Evolutionary conservation across 371 early-diverging fungal genomes (phyloP).

Genomic region (Dinochytrium kinnereticum): DNA sequence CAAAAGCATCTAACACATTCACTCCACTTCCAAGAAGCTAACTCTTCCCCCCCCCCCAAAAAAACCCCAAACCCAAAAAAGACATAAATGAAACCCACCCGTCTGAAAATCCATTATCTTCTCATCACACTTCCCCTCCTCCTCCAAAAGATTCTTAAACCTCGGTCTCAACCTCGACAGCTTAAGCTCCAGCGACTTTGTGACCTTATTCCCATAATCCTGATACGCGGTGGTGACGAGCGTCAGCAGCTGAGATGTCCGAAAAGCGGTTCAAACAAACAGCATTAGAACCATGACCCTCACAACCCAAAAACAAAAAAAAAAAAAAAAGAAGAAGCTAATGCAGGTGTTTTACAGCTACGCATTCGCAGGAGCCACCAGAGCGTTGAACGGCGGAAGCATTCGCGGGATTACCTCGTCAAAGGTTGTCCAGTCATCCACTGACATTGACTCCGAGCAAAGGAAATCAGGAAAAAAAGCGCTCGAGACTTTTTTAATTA

Average conservation of each 20-base stretch:
- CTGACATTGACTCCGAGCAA: too few relatives aligned
- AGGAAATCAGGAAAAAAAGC: too few relatives aligned
- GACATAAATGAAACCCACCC: constrained; percentile 16
- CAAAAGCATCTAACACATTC: neutral
- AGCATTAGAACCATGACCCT: neutral
- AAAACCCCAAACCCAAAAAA: neutral
- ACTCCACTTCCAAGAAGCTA: neutral
- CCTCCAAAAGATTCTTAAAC: constrained; percentile 8
- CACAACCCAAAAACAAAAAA: too few relatives aligned
- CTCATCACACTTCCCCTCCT: constrained; percentile 10
- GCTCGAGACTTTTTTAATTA: too few relatives aligned
- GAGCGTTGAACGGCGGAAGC: too few relatives aligned
- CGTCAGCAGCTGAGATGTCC: constrained; percentile 20
- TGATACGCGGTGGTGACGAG: constrained; percentile 16
- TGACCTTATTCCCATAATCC: neutral
- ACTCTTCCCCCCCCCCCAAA: neutral
- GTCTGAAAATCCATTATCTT: constrained; percentile 9
- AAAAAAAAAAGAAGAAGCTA: too few relatives aligned
- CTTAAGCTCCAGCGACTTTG: constrained; percentile 17
- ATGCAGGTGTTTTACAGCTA: too few relatives aligned
- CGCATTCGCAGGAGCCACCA: too few relatives aligned
- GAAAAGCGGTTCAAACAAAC: neutral
- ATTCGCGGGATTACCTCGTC: too few relatives aligned
- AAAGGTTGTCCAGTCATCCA: too few relatives aligned
- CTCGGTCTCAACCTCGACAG: constrained; percentile 12